Base-by-base conservation (phyloP, 2,329 filamentous ascomycete species). In the Phaeomoniella chlamydospora region DNA sequence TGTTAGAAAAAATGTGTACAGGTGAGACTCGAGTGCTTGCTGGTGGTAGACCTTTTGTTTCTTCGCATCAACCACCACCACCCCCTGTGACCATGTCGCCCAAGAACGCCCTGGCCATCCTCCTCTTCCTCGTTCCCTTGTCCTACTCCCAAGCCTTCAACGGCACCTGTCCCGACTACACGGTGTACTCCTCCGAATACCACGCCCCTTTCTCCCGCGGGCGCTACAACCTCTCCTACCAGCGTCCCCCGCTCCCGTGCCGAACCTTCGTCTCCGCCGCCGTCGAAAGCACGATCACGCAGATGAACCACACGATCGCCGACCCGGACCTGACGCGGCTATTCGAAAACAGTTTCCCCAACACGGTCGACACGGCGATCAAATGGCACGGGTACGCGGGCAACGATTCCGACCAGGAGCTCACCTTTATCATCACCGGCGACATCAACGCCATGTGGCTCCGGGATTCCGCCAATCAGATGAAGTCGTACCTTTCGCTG, bases 331-430 rank as follows among this genome's bases (percentile, higher is more conserved):
- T 86, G 14, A 75, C 68, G 51, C 67, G 77, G 3, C 61, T 86
- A 9, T 86, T 86, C 49, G 58, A 74, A 45, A 86, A 86, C 51
- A 64, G 74, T 2, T 85, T 74, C 50, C 79, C 80, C 0, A 85
- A 82, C 52, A 82, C 78, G 0, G 62, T 85, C 6, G 79, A 84
- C 49, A 83, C 78, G 0, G 78, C 78, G 0, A 68, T 83, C 31
- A 67, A 67, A 41, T 83, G 77, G 77, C 72, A 68, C 37, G 79
- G 79, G 2, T 33, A 37, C 15, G 44, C 41, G n/a, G 35, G 30
- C 15, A 36, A 37, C 18, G 39, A 46, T n/a, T 41, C 39, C 4
- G 44, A 43, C 13, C 41, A 46, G 29, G 42, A 45, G 29, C 41
- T 46, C 12, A 38, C 44, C 10, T 45, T 47, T 29, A 39, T 47